Percentiles rank a stretch among this genome's conserved stretches.
phyloP scores from a whole-genome alignment of 495 filamentous ascomycete genomes.

The Penicillium maclennaniae region DNA sequence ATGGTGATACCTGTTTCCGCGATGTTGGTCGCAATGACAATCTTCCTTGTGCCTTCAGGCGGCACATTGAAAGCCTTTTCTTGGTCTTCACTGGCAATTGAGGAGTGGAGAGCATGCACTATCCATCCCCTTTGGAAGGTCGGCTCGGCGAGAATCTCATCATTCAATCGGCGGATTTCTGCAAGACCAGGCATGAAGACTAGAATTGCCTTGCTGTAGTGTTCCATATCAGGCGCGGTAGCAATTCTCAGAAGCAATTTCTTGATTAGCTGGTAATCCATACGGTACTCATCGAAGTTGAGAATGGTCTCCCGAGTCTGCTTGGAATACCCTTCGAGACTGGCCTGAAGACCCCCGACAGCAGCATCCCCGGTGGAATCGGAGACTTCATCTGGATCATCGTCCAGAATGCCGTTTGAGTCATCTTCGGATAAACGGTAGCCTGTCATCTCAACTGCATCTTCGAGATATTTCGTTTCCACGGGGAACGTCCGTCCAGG shows the following conservation, averaged over 20 bases:
- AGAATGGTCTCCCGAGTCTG: constrained; percentile 68
- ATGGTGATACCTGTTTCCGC: constrained; percentile 97
- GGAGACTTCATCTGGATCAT: constrained; percentile 44
- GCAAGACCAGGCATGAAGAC: constrained; percentile 94
- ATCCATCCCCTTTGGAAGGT: constrained; percentile 69
- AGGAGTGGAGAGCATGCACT: constrained; percentile 85
- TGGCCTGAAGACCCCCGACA: constrained; percentile 36
- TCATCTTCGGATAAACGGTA: constrained; percentile 58
- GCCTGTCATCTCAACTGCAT: constrained; percentile 78
- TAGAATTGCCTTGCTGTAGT: constrained; percentile 84
- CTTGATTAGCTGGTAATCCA: constrained; percentile 79
- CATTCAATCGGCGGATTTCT: constrained; percentile 84
- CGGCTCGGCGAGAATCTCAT: constrained; percentile 69
- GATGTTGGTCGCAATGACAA: constrained; percentile 94
- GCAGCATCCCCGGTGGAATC: constrained; percentile 37
- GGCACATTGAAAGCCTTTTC: constrained; percentile 86
- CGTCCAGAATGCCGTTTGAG: constrained; percentile 38
- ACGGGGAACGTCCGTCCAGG: constrained; percentile 94
- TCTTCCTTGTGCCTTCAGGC: constrained; percentile 76
- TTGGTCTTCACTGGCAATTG: constrained; percentile 93
- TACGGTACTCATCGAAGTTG: constrained; percentile 78
- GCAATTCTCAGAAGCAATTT: constrained; percentile 71
- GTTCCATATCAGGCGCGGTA: constrained; percentile 54
- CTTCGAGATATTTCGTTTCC: constrained; percentile 79
- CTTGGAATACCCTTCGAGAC: constrained; percentile 66